phyloP scores from a whole-genome alignment of 2,329 filamentous ascomycete species.

The Biscogniauxia marginata region DNA sequence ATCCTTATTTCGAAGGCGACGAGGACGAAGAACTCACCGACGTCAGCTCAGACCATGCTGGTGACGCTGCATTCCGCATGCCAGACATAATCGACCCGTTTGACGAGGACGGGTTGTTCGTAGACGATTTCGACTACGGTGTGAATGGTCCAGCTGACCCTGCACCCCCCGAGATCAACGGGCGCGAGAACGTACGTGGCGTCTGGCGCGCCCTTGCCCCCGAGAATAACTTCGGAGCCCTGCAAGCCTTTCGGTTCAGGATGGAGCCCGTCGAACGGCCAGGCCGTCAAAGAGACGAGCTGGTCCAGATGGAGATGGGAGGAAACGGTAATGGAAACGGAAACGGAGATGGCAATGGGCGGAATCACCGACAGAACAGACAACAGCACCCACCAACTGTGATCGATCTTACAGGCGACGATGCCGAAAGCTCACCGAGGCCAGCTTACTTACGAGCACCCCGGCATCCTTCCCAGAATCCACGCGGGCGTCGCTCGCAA shows the following conservation, averaged over 20 bases:
- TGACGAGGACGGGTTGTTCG: constrained; percentile 14
- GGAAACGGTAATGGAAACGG: constrained; percentile 6
- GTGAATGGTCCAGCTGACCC: background rate
- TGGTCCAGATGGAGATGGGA: constrained; percentile 24
- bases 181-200: background rate
- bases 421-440: constrained; percentile 15
- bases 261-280: constrained; percentile 2
- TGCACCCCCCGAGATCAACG: background rate
- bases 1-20: constrained; percentile 3
- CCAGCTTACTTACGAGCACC: constrained; percentile 6
- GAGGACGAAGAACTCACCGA: constrained; percentile 9
- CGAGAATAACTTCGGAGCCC: background rate
- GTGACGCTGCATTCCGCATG: background rate
- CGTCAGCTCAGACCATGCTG: background rate
- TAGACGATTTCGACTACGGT: constrained; percentile 10
- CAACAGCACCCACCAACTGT: constrained; percentile 16
- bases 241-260: background rate
- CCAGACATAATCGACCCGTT: background rate
- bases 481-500: constrained; percentile 22
- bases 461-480: constrained; percentile 18
- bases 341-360: constrained; percentile 5
- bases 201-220: background rate
- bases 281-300: constrained; percentile 18
- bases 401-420: constrained; percentile 30
- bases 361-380: constrained; percentile 6